Evolutionary conservation across 2,329 filamentous ascomycete species (phyloP).

Genomic region (Fusarium neocosmosporiellum): DNA sequence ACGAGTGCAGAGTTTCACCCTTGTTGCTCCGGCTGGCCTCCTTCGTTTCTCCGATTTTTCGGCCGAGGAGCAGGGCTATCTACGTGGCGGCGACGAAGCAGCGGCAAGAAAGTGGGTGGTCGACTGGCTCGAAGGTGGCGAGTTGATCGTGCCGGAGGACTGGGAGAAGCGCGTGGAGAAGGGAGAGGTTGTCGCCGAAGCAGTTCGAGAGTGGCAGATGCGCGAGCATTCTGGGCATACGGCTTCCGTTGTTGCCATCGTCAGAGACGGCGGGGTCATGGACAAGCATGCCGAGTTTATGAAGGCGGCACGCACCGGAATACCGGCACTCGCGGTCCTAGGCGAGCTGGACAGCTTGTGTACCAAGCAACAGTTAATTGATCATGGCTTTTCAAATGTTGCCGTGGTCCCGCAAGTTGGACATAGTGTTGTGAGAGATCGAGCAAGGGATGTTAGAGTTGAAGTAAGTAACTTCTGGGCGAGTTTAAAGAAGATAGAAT

Average conservation of each 20-base stretch:
- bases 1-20: conserved; percentile 46
- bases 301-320: conserved; percentile 17
- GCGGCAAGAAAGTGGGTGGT: conserved; percentile 51
- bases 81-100: conserved; percentile 44
- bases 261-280: conserved; percentile 58
- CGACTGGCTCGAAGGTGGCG: conserved; percentile 55
- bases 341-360: conserved; percentile 42
- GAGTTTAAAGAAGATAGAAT: not conserved
- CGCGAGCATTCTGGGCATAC: conserved; percentile 57
- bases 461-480: conserved; percentile 27
- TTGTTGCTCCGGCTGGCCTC: conserved; percentile 62
- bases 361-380: conserved; percentile 19
- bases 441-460: conserved; percentile 30
- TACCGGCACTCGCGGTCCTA: conserved; percentile 32
- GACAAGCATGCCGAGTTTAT: conserved; percentile 45
- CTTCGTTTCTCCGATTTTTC: conserved; percentile 45
- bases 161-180: conserved; percentile 56
- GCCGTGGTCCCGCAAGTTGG: conserved; percentile 34
- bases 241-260: conserved; percentile 57
- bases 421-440: conserved; percentile 42
- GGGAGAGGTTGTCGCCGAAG: conserved; percentile 60
- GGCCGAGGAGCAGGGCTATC: conserved; percentile 33
- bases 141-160: conserved; percentile 53
- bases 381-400: conserved; percentile 35
- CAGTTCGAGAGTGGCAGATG: conserved; percentile 61